These are phyloP conservation scores for Pseudomassariella vexata DNA, from an alignment of 2,329 filamentous ascomycete genomes.

Conservation along the genomic window DNA sequence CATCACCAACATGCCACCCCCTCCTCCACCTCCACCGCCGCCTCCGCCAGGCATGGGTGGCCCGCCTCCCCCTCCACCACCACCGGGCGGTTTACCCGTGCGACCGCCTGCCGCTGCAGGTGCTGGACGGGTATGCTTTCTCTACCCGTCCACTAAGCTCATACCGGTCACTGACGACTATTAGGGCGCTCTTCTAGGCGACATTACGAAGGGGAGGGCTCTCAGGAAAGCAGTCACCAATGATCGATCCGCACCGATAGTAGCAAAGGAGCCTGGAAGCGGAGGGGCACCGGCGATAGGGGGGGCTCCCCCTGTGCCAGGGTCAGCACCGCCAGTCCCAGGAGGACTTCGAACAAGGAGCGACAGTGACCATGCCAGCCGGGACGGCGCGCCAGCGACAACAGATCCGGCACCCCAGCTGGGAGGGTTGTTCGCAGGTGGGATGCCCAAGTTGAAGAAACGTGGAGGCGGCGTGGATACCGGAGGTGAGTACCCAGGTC, in stretches of 20 bases:
- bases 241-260: conserved; percentile 77
- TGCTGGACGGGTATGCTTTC: conserved; percentile 53
- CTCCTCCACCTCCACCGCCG: conserved; percentile 68
- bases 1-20: conserved; percentile 38
- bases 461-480: conserved; percentile 75
- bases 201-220: conserved; percentile 75
- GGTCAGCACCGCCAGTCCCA: conserved; percentile 67
- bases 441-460: conserved; percentile 93
- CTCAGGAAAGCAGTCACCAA: conserved; percentile 88
- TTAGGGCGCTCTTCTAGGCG: conserved; percentile 78
- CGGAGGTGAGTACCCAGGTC: conserved; percentile 42
- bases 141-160: too few species aligned
- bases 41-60: conserved; percentile 50
- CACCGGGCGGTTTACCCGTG: conserved; percentile 54
- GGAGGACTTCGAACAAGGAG: conserved; percentile 65
- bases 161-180: too few species aligned
- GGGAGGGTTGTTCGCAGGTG: conserved; percentile 82
- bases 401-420: conserved; percentile 69
- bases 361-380: conserved; percentile 68
- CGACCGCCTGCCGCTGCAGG: conserved; percentile 51
- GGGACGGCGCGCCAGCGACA: conserved; percentile 32
- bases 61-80: conserved; percentile 61
- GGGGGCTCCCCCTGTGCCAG: conserved; percentile 77
- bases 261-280: conserved; percentile 52
- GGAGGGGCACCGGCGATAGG: conserved; percentile 57